phyloP scores from a whole-genome alignment of 2,329 filamentous ascomycete species.

The Moelleriella libera region DNA sequence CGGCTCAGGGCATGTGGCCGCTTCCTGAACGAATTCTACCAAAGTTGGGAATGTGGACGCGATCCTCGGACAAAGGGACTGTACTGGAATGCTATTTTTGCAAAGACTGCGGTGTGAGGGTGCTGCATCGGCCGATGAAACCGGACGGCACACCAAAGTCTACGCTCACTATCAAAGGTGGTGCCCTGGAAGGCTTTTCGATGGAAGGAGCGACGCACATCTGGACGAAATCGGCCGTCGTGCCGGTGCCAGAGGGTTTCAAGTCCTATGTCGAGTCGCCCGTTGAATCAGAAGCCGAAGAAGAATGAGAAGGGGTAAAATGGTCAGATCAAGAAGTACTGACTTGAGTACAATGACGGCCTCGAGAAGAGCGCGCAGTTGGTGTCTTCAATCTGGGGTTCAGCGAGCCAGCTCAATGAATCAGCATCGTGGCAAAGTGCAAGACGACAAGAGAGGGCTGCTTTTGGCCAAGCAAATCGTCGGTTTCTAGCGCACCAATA shows the following conservation, averaged over 20 bases:
- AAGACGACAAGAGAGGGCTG: too few relatives aligned
- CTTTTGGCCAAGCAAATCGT: too few relatives aligned
- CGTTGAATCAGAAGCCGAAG: conserved; percentile 8
- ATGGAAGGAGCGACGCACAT: conserved; percentile 28
- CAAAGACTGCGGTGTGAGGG: conserved; percentile 26
- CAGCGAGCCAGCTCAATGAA: too few relatives aligned
- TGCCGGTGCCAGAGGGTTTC: conserved; percentile 16
- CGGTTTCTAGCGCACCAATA: too few relatives aligned
- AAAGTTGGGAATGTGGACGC: conserved; percentile 21
- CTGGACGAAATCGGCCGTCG: conserved; percentile 27
- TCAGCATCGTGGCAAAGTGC: too few relatives aligned
- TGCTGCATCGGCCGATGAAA: conserved; percentile 28
- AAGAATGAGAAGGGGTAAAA: conserved; percentile 1
- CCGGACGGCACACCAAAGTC: conserved; percentile 20
- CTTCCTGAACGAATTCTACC: conserved; percentile 16
- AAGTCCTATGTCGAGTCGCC: neutral
- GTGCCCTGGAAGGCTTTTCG: conserved; percentile 25
- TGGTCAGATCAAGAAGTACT: neutral
- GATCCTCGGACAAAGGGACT: conserved; percentile 23
- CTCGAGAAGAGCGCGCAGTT: too few relatives aligned
- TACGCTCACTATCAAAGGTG: conserved; percentile 31
- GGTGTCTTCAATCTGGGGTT: too few relatives aligned
- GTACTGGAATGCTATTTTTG: conserved; percentile 29
- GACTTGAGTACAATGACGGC: too few relatives aligned
- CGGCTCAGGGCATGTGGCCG: conserved; percentile 24